phyloP scores from a whole-genome alignment of 495 filamentous ascomycete genomes.

The Opeltia flavorubescens region DNA sequence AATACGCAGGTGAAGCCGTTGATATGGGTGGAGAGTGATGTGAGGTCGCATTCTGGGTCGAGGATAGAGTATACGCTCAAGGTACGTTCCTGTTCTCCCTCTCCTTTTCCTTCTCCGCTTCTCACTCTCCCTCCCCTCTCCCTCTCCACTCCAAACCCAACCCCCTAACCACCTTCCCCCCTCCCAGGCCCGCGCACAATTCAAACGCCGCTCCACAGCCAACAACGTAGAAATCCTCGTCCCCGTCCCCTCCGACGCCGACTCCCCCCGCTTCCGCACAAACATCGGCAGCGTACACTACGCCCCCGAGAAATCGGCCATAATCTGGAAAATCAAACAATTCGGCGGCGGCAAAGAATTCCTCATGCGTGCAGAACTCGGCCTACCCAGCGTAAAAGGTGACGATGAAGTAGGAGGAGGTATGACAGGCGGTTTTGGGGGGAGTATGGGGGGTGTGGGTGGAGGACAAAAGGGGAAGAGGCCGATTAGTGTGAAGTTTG shows the following conservation, averaged over 20 bases:
- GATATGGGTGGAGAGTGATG: conserved; percentile 97
- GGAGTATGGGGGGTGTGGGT: conserved; percentile 70
- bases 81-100: conserved; percentile 23
- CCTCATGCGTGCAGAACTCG: conserved; percentile 97
- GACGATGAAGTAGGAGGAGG: conserved; percentile 93
- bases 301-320: conserved; percentile 91
- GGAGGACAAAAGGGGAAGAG: conserved; percentile 71
- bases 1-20: conserved; percentile 98
- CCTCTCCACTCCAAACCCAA: not conserved
- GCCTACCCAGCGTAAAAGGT: conserved; percentile 84
- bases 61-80: conserved; percentile 98
- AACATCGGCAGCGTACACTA: conserved; percentile 98
- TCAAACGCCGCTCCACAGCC: conserved; percentile 92
- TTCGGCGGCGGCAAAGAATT: conserved; percentile 98
- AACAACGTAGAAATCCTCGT: conserved; percentile 99
- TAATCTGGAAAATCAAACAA: conserved; percentile 99
- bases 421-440: conserved; percentile 92
- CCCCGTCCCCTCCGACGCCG: conserved; percentile 93
- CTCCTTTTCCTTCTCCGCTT: not conserved
- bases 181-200: conserved; percentile 73
- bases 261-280: conserved; percentile 90
- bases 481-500: conserved; percentile 97
- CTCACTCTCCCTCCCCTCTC: not conserved
- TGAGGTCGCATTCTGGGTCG: conserved; percentile 86
- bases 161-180: not conserved